Evolutionary conservation across 1,139 yeast genomes (phyloP).

Genomic region (Suhomyces wounanorum): DNA sequence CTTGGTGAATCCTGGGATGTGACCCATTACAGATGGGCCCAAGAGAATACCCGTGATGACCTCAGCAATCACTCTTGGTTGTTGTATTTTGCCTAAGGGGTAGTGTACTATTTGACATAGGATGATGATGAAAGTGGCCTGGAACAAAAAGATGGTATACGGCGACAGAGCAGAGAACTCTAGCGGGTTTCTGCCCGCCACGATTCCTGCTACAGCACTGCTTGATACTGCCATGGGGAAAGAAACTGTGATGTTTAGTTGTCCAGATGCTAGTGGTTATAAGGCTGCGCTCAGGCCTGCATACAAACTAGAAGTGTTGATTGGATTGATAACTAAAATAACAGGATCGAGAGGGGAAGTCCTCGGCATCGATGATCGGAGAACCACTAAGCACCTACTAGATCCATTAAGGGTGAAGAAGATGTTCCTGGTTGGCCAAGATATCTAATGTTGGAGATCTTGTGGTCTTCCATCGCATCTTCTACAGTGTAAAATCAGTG

Average conservation of each 20-base stretch:
- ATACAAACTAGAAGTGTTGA: background rate
- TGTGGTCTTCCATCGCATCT: background rate
- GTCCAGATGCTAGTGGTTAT: background rate
- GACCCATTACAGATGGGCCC: constrained; percentile 73
- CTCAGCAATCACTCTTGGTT: constrained; percentile 79
- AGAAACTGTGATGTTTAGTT: background rate
- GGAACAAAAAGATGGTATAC: constrained; percentile 62
- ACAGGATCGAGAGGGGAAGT: background rate
- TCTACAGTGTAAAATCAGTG: background rate
- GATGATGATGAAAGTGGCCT: constrained; percentile 55
- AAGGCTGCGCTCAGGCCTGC: background rate
- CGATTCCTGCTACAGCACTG: constrained; percentile 58
- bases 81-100: constrained; percentile 61
- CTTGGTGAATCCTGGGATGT: constrained; percentile 62
- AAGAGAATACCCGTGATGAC: constrained; percentile 72
- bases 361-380: background rate
- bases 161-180: constrained; percentile 57
- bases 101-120: constrained; percentile 57
- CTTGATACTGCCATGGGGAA: constrained; percentile 27
- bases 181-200: constrained; percentile 71
- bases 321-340: background rate
- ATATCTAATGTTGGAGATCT: background rate
- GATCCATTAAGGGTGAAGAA: background rate
- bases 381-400: background rate
- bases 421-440: too few relatives aligned